Conservation (phyloP, 208 protist genomes). For the Endotrypanum monterogeii region DNA sequence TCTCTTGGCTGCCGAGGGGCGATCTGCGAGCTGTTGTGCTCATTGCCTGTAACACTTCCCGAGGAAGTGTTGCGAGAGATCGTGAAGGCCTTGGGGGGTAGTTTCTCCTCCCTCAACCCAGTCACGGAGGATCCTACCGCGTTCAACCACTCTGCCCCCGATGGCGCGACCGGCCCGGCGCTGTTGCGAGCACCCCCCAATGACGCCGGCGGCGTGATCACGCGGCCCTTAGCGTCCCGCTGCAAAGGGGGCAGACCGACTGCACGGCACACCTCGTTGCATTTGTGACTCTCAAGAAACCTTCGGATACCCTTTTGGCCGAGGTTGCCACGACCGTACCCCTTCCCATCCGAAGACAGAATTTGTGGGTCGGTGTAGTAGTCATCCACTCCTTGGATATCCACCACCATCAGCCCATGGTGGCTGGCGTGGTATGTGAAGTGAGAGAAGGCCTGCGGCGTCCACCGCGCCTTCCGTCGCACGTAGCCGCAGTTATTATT, state of each 20-base stretch:
- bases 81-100: conserved; percentile 48
- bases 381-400: conserved; percentile 91
- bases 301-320: conserved; percentile 68
- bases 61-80: conserved; percentile 1
- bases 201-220: conserved; percentile 6
- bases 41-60: background rate
- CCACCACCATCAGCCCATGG: conserved; percentile 76
- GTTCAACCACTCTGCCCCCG: conserved; percentile 3
- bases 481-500: conserved; percentile 92
- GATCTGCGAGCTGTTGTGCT: conserved; percentile 4
- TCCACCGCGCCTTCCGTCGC: conserved; percentile 67
- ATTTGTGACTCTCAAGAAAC: conserved; percentile 81
- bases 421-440: conserved; percentile 85
- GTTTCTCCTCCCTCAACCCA: conserved; percentile 34
- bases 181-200: conserved; percentile 7
- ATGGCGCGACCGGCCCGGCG: conserved; percentile 11
- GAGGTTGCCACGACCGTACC: conserved; percentile 84
- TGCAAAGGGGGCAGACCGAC: conserved; percentile 56
- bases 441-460: conserved; percentile 91
- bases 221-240: conserved; percentile 14
- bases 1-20: conserved; percentile 6
- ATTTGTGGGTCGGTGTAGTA: conserved; percentile 93
- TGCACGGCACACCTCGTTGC: conserved; percentile 79
- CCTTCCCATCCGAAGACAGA: conserved; percentile 74
- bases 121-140: conserved; percentile 6